Base-by-base conservation (phyloP, 2,329 filamentous ascomycete species). In the Trichoderma pleuroti region DNA sequence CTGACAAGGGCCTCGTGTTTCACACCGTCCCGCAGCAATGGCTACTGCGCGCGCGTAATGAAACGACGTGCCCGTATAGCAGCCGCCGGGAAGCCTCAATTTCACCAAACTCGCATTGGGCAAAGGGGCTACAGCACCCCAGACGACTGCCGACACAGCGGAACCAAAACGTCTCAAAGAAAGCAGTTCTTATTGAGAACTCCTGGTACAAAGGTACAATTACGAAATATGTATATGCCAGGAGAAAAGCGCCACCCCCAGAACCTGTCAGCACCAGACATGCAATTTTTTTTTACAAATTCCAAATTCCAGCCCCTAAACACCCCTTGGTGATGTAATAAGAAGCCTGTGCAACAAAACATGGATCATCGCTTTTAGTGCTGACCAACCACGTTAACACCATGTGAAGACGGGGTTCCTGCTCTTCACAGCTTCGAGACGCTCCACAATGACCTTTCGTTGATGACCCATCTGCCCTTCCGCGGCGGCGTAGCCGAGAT, bases 341-440 rank as follows among this genome's bases (percentile, higher is more conserved):
- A 59, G 32, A 9, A 60, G 34, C 28, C 56, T 24, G 39, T 24
- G 39, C 36, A 68, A 32, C n/a, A 68, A 26, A 36, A 34, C 56
- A 68, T 39, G 66, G 56, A 21, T 52, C 28, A 32, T 68, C 59
- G 28, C 32, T 16, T 59, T n/a, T 63, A 56, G 59, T 63, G 67
- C 67, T 62, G 67, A 70, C 67, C 39, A 32, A 30, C 59, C 67
- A 39, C 57, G 30, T 84, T 84, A 98, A 84, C 96, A 99, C 93
- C 96, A 99, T 57, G 93, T 97, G 81, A 99, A 99, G 36, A 99
- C 94, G 2, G 96, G 96, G 78, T 97, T 97, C 79, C 92, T 92
- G 78, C 91, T 93, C 86, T 98, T 98, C 73, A 99, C 96, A 72
- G 95, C 92, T 84, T 99, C 96, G 71, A 99, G 83, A 73, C 96